Evolutionary conservation across 768 basidiomycete genomes (phyloP).

Genomic region (Naematelia encephala): DNA sequence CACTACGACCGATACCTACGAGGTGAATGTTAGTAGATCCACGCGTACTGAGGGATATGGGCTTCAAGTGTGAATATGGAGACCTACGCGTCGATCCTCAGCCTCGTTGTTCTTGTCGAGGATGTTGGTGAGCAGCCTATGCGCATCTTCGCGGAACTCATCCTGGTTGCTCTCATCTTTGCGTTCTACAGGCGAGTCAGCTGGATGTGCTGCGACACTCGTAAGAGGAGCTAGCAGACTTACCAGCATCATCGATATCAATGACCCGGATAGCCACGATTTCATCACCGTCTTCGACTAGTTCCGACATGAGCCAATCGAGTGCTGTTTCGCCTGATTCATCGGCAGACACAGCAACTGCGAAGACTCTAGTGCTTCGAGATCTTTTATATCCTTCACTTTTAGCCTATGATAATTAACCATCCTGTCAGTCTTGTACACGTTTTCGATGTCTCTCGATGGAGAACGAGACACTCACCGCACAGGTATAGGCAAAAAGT

Average conservation of each 20-base stretch:
- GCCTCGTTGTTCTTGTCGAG: constrained; percentile 74
- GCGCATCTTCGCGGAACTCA: constrained; percentile 71
- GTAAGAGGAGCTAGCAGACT: constrained; percentile 25
- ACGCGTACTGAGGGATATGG: not conserved
- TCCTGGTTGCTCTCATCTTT: constrained; percentile 38
- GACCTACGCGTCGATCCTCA: constrained; percentile 71
- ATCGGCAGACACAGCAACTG: constrained; percentile 82
- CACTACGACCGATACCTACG: constrained; percentile 78
- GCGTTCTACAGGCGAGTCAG: constrained; percentile 58
- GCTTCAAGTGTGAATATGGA: not conserved
- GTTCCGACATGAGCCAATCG: constrained; percentile 83
- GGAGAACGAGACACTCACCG: constrained; percentile 28
- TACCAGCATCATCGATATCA: constrained; percentile 79
- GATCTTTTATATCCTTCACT: constrained; percentile 73
- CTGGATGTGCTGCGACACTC: not conserved
- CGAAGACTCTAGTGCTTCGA: constrained; percentile 76
- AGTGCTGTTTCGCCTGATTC: constrained; percentile 84
- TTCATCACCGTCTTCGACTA: constrained; percentile 77
- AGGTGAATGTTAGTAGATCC: not conserved
- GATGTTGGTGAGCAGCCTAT: constrained; percentile 72
- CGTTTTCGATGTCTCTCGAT: too few species aligned
- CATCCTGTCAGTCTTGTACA: constrained; percentile 24
- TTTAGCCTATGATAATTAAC: constrained; percentile 58
- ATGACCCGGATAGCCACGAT: constrained; percentile 86
- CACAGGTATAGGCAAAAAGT: constrained; percentile 49